Percentiles rank a stretch among this genome's conserved stretches.
Conservation (phyloP, 106 monocot genomes). For the Apostasia shenzhenica region DNA sequence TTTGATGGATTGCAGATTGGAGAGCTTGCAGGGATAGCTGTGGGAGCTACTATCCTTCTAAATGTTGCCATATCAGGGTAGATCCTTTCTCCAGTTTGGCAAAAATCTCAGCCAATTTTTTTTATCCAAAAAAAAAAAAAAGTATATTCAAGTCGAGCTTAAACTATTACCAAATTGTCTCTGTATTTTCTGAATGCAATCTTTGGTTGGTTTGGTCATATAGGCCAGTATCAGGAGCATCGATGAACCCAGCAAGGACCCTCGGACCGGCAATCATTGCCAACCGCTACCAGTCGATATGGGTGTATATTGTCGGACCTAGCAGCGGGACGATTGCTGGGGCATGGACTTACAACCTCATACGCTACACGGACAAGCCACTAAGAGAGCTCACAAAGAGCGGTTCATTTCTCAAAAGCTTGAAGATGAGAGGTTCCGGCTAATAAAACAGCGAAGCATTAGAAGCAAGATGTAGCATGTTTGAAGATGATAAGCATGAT, state of each 20-base stretch:
- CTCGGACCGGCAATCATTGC: conserved; percentile 56
- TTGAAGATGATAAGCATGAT: too few relatives aligned
- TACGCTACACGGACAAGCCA: conserved; percentile 62
- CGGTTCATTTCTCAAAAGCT: conserved; percentile 56
- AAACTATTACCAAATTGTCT: not conserved
- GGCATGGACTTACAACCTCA: conserved; percentile 76
- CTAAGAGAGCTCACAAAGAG: conserved; percentile 67
- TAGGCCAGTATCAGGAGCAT: conserved; percentile 84
- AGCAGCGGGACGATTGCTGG: conserved; percentile 40
- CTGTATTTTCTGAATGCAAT: too few relatives aligned
- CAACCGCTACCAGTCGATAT: conserved; percentile 40
- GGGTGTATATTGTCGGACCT: conserved; percentile 67
- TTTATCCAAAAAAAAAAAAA: too few relatives aligned
- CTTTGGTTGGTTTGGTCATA: not conserved
- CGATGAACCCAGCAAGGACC: conserved; percentile 80
- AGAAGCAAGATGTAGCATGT: too few relatives aligned
- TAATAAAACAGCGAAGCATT: not conserved
- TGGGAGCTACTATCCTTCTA: conserved; percentile 57
- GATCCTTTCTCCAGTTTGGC: not conserved
- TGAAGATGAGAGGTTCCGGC: conserved; percentile 9
- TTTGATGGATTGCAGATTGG: conserved; percentile 44
- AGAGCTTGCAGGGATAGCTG: conserved; percentile 69
- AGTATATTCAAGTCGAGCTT: not conserved
- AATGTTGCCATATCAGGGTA: conserved; percentile 71
- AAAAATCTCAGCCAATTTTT: not conserved